Conservation (phyloP, 2,329 filamentous ascomycete species). For the Colletotrichum plurivorum region DNA sequence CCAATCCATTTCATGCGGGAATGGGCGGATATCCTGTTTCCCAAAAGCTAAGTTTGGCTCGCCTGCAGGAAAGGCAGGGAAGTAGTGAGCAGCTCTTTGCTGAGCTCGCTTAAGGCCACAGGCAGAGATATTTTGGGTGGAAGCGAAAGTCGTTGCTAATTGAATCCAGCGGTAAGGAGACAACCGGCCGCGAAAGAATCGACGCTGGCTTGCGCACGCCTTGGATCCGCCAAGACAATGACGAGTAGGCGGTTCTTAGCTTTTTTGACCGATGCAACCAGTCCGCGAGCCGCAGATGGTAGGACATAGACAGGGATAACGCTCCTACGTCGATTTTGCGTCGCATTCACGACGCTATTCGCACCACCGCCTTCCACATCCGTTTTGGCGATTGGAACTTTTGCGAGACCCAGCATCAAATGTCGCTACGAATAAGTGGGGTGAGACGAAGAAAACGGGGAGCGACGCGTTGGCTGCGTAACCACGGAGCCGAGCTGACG, state of each 20-base stretch:
- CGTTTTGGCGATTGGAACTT: not conserved
- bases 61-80: too few species aligned
- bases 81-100: too few species aligned
- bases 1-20: too few species aligned
- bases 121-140: too few species aligned
- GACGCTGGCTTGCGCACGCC: not conserved
- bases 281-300: not conserved
- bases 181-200: too few species aligned
- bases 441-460: not conserved
- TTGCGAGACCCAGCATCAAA: not conserved
- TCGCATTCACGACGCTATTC: constrained; percentile 4
- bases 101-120: too few species aligned
- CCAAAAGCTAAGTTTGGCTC: too few species aligned
- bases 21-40: too few species aligned
- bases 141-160: too few species aligned
- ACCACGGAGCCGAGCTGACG: not conserved
- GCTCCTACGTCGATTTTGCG: not conserved
- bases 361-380: not conserved
- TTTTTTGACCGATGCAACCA: not conserved
- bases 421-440: too few species aligned
- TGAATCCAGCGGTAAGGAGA: too few species aligned
- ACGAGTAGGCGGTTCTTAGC: constrained; percentile 1
- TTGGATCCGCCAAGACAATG: not conserved
- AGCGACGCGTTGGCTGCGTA: not conserved
- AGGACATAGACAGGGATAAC: not conserved